Evolutionary conservation across 805 yeast species (phyloP).

Genomic region (Yarrowia sp.): DNA sequence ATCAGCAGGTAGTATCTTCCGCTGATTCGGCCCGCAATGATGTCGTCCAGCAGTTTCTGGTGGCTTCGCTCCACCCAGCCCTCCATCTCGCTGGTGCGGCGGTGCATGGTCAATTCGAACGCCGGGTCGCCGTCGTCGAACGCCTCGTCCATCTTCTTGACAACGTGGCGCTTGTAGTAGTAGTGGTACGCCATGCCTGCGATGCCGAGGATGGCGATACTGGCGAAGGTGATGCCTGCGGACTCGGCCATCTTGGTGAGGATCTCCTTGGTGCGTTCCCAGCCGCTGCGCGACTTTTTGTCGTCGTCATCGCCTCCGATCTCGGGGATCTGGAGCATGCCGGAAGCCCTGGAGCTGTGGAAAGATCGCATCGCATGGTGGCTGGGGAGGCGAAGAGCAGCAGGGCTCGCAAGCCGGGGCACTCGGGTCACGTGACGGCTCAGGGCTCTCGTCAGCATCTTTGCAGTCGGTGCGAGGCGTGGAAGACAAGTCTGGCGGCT

Average conservation of each 20-base stretch:
- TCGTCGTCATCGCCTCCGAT: conserved; percentile 27
- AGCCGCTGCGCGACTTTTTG: not conserved
- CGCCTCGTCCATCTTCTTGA: conserved; percentile 62
- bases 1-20: conserved; percentile 72
- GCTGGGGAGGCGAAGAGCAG: too few species aligned
- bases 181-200: conserved; percentile 73
- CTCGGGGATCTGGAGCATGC: conserved; percentile 9
- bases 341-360: not conserved
- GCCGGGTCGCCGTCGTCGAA: conserved; percentile 68
- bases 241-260: conserved; percentile 48
- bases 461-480: too few species aligned
- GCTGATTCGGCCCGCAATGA: conserved; percentile 57
- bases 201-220: conserved; percentile 62
- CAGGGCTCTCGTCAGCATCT: not conserved
- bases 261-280: conserved; percentile 25
- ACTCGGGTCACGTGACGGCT: not conserved
- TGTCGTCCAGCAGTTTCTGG: conserved; percentile 61
- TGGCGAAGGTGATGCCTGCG: conserved; percentile 66
- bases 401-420: not conserved
- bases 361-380: not conserved
- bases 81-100: conserved; percentile 32
- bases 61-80: conserved; percentile 73
- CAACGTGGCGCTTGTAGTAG: conserved; percentile 56
- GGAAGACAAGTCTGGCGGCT: too few species aligned
- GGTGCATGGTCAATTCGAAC: conserved; percentile 56